These are phyloP conservation scores for Tetracladium maxilliforme DNA, from an alignment of 2,329 filamentous ascomycete species.

Conservation along the genomic window DNA sequence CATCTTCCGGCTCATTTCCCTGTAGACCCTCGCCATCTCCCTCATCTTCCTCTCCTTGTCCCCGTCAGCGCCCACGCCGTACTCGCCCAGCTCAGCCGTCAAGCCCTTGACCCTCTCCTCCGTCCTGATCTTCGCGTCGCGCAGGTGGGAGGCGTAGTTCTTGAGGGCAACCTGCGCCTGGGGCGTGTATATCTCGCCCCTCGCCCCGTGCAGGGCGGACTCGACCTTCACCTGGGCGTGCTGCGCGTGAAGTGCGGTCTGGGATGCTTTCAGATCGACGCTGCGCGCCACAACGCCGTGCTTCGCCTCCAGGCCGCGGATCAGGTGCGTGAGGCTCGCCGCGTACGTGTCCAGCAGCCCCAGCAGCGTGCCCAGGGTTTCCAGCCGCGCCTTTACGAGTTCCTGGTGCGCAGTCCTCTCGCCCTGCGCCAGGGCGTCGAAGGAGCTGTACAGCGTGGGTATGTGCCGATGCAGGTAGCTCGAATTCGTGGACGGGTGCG, in stretches of 20 bases:
- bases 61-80: conserved; percentile 13
- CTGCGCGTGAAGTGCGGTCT: conserved; percentile 7
- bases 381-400: conserved; percentile 17
- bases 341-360: conserved; percentile 9
- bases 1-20: conserved; percentile 11
- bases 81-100: conserved; percentile 12
- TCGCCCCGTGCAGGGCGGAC: conserved; percentile 7
- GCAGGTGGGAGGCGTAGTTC: conserved; percentile 11
- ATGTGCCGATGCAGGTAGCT: conserved; percentile 43
- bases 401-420: conserved; percentile 26
- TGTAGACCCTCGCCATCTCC: conserved; percentile 15
- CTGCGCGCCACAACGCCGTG: conserved; percentile 12
- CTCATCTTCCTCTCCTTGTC: conserved; percentile 16
- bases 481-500: conserved; percentile 28
- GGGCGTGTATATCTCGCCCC: conserved; percentile 12
- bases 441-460: conserved; percentile 26
- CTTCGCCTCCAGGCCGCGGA: conserved; percentile 12
- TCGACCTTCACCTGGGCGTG: conserved; percentile 5
- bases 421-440: conserved; percentile 17
- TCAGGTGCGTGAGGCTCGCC: conserved; percentile 8
- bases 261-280: conserved; percentile 7
- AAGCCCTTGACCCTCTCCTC: conserved; percentile 9
- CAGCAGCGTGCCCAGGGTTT: conserved; percentile 16
- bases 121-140: conserved; percentile 11
- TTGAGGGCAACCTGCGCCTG: conserved; percentile 10